Evolutionary conservation across 1,284 basidiomycete species (phyloP), one percentile per base, ranked within the genome.

Genomic region (Boletellus deceptivus): DNA sequence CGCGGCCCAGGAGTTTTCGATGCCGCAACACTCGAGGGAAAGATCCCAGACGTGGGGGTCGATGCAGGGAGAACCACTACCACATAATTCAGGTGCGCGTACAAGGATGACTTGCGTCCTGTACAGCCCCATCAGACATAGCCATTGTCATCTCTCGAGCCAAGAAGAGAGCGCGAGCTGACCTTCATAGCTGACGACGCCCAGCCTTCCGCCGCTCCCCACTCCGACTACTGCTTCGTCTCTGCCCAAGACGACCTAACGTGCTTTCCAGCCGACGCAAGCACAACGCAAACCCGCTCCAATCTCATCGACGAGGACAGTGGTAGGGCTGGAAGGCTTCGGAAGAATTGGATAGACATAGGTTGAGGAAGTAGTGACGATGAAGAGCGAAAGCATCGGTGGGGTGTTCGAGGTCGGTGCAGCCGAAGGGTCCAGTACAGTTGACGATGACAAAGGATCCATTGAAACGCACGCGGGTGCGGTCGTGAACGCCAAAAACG

Each of bases 201-300:
- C 82, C 1, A 91, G 89, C 48, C 94, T 75, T 0, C 91, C 93
- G 20, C 95, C 91, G 0, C 83, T 80, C 0, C 88, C 86, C 63
- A 91, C 93, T 8, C 91, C 75, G 61, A 96, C 97, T 37, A 98
- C 85, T 1, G 94, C 95, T 60, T 98, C 96, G 48, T 97, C 91
- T 49, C 91, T 75, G 0, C 94, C 96, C 3, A 98, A 80, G 11
- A 96, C 80, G 60, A 98, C 84, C 63, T 91, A 83, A 35, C 77
- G 73, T 48, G 79, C 73, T 46, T 79, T 70, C 79, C 81, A 79
- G 64, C 91, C 84, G 80, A 93, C 87, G 18, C 82, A 80, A 1
- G 88, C 88, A 64, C 96, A 99, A 1, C 90, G 88, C 6, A 98
- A 71, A 0, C 81, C 89, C 40, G 84, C 84, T 0, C 95, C 94